These are phyloP conservation scores for Globisporangium nunn DNA, from an alignment of 352 stramenopile genomes.

Conservation along the genomic window DNA sequence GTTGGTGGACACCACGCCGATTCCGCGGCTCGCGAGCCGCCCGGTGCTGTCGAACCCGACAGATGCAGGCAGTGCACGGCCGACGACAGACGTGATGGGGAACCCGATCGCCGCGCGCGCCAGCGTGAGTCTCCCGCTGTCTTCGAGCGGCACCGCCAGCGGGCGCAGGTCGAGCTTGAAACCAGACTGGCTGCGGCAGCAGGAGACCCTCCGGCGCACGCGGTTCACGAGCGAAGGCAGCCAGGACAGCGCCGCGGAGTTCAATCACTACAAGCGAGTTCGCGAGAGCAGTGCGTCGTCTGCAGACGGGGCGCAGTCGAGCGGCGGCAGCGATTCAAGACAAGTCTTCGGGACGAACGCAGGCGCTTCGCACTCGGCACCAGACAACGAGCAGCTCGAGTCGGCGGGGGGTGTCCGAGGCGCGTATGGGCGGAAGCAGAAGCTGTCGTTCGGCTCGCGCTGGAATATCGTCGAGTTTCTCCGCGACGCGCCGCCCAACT, in stretches of 20 bases:
- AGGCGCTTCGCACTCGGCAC: not conserved
- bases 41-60: constrained; percentile 4
- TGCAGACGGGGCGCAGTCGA: not conserved
- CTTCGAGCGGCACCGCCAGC: not conserved
- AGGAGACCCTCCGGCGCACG: constrained; percentile 47
- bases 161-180: constrained; percentile 35
- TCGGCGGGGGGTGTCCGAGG: constrained; percentile 33
- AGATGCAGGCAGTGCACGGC: not conserved
- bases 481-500: constrained; percentile 24
- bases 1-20: constrained; percentile 20
- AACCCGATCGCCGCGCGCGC: constrained; percentile 4
- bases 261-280: constrained; percentile 33
- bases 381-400: constrained; percentile 26
- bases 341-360: not conserved
- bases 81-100: constrained; percentile 5
- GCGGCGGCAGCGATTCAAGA: not conserved
- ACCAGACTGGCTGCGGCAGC: constrained; percentile 63
- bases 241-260: constrained; percentile 41
- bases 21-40: constrained; percentile 15
- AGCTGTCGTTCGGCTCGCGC: constrained; percentile 47
- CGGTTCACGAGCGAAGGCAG: constrained; percentile 47
- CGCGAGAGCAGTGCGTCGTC: not conserved
- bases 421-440: constrained; percentile 52
- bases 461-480: constrained; percentile 55
- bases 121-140: constrained; percentile 8